Conservation (phyloP, 768 basidiomycete genomes). For the Tephrocybe sp. region DNA sequence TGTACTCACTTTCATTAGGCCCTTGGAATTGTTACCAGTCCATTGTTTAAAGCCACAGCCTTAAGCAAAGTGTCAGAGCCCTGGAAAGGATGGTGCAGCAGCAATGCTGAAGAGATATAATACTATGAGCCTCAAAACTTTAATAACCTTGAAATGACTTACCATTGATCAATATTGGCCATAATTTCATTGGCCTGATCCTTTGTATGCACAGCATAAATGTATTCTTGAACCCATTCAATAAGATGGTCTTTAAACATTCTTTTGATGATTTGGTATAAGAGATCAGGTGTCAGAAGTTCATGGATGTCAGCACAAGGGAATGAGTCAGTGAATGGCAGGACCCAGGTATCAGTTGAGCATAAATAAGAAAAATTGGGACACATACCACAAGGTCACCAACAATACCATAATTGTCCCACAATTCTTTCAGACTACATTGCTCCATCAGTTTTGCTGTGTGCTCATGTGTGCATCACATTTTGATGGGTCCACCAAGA, state of each 20-base stretch:
- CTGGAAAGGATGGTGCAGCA: conserved; percentile 12
- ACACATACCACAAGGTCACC: conserved; percentile 9
- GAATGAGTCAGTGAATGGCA: conserved; percentile 16
- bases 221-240: conserved; percentile 28
- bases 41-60: conserved; percentile 3
- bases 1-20: conserved; percentile 30
- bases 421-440: conserved; percentile 16
- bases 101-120: conserved; percentile 25
- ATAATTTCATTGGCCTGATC: conserved; percentile 23
- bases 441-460: conserved; percentile 14
- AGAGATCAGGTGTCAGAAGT: conserved; percentile 24
- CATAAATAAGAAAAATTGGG: conserved; percentile 9
- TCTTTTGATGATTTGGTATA: conserved; percentile 34
- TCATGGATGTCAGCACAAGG: conserved; percentile 27
- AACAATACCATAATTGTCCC: conserved; percentile 28
- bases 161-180: conserved; percentile 35
- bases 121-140: not conserved
- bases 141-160: not conserved
- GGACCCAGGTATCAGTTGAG: not conserved
- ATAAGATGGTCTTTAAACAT: conserved; percentile 39
- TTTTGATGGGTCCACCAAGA: conserved; percentile 5
- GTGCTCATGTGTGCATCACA: conserved; percentile 14
- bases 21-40: conserved; percentile 22
- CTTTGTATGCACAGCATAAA: conserved; percentile 12
- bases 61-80: not conserved